phyloP scores from a whole-genome alignment of 2,329 filamentous ascomycete genomes.

The Plectosphaerella cucumerina region DNA sequence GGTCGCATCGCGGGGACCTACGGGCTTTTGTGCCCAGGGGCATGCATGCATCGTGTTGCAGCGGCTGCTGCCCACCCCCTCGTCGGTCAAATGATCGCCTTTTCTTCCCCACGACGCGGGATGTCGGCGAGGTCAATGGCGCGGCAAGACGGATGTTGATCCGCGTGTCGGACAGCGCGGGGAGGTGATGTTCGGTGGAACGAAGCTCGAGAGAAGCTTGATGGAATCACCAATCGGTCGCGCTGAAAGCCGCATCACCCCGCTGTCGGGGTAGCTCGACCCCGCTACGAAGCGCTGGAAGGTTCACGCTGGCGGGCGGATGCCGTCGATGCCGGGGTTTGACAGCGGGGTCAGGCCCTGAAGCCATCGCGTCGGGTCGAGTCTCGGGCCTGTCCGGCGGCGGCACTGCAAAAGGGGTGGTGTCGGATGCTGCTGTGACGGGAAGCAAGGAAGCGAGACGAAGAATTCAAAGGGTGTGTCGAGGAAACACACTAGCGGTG shows the following conservation, averaged over 20 bases:
- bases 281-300: not conserved
- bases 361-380: too few species aligned
- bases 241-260: not conserved
- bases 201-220: not conserved
- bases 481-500: too few species aligned
- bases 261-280: not conserved
- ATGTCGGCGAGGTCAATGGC: not conserved
- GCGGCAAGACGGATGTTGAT: not conserved
- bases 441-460: too few species aligned
- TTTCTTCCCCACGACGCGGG: not conserved
- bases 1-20: not conserved
- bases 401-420: too few species aligned
- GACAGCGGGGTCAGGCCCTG: too few species aligned
- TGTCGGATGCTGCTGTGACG: too few species aligned
- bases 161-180: not conserved
- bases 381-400: too few species aligned
- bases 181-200: not conserved
- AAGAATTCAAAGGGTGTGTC: too few species aligned
- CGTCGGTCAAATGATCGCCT: not conserved
- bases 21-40: not conserved
- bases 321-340: too few species aligned
- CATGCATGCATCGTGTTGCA: too few species aligned
- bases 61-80: not conserved
- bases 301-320: too few species aligned
- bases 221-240: not conserved